Percentiles rank a stretch among this genome's conserved stretches.
Conservation (phyloP, 2,329 filamentous ascomycete genomes). For the Penicillium sp. region DNA sequence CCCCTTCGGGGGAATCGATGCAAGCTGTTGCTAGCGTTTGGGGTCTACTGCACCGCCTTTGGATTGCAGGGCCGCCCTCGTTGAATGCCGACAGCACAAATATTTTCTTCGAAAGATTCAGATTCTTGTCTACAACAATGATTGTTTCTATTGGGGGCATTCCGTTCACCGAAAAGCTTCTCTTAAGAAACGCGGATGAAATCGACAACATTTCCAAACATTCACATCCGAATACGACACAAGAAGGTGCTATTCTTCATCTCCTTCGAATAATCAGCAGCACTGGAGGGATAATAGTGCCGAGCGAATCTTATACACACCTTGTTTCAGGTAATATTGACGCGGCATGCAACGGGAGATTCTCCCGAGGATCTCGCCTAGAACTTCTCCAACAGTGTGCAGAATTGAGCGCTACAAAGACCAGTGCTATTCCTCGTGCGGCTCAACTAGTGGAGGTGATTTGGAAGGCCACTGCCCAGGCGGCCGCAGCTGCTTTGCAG, state of each 20-base stretch:
- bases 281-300: conserved; percentile 15
- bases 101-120: conserved; percentile 49
- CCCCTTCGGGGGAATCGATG: conserved; percentile 78
- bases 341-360: conserved; percentile 34
- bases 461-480: conserved; percentile 38
- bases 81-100: conserved; percentile 36
- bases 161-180: conserved; percentile 51
- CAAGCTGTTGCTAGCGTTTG: conserved; percentile 72
- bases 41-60: conserved; percentile 66
- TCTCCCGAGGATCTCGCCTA: conserved; percentile 37
- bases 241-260: conserved; percentile 40
- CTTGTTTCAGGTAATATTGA: conserved; percentile 34
- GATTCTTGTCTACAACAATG: conserved; percentile 52
- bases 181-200: conserved; percentile 54
- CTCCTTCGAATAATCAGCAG: conserved; percentile 37
- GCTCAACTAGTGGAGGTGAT: conserved; percentile 24
- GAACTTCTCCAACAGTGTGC: conserved; percentile 41
- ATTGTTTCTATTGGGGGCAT: conserved; percentile 51
- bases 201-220: conserved; percentile 42
- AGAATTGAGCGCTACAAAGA: conserved; percentile 24
- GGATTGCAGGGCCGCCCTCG: conserved; percentile 55
- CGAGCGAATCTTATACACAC: conserved; percentile 27
- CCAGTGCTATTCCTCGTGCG: conserved; percentile 9
- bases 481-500: conserved; percentile 41
- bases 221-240: conserved; percentile 25